Base-by-base conservation (phyloP, 2,329 filamentous ascomycete species). In the Botrytis aclada region DNA sequence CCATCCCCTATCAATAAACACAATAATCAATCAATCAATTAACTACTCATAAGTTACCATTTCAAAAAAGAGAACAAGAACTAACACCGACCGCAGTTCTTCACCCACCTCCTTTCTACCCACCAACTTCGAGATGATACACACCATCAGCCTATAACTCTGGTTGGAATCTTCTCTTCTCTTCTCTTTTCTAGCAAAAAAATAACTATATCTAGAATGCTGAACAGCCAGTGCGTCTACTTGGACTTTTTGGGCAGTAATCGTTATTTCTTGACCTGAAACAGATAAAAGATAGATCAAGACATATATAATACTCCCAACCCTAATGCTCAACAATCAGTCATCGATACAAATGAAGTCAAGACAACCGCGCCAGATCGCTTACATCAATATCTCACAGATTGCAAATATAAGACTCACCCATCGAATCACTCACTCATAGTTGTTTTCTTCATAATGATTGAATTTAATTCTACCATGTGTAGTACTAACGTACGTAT, bases 401-500 rank as follows among this genome's bases (percentile, higher is more conserved):
- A 29, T 18, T 18, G 7, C 14, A 29, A 8, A 56, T 56, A 29
- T 1, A 29, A 29, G 45, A 67, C 22, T 67, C 64, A 16, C 22
- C 6, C 20, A 54, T 14, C 29, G 25, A 29, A 25, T 43, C 51
- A 45, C 12, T n/a, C n/a, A 34, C 2, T 61, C 20, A 60, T 58
- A 41, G 1, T 60, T 29, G 2, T 29, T 20, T 39, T 22, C 51
- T 65, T 67, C 34, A 67, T 54, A 67, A 39, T 67, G 64, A 67
- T 67, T 56, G 45, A 34, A 66, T 67, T 41, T 41, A 67, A 56
- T 67, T 67, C 45, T 67, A 67, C 47, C 47, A 39, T 56, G 45
- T 54, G 47, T 56, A 67, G 34, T 67, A 67, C 64, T 32, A 41
- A 67, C 64, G 64, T 41, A 56, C 64, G 64, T 67, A 67, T 39